Evolutionary conservation across 805 yeast species (phyloP), one percentile per base, ranked within the genome.

Genomic region (Dipodascus geniculatus): DNA sequence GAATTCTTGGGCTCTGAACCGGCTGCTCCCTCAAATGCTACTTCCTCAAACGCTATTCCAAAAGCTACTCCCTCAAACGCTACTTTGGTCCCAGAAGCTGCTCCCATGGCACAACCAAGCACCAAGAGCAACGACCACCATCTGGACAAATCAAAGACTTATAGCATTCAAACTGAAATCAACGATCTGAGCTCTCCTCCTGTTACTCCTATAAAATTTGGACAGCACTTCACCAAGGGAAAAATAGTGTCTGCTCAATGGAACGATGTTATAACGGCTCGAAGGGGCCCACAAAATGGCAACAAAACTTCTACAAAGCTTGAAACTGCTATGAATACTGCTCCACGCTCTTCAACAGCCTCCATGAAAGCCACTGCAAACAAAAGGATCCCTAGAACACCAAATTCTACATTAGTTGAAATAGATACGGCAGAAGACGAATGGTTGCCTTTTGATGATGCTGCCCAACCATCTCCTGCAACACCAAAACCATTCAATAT

Each of bases 1-100:
- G 65, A 62, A 22, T 62, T 61, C 60, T 82, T 82, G 6, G 86
- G 80, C 58, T 78, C 77, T 4, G 83, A 75, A 23, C 22, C 50
- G 33, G 28, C 23, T 22, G 20, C 50, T 2, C 48, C 48, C 2
- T 3, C n/a, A n/a, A 6, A 22, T 28, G n/a, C 47, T 20, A 42
- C 47, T 16, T 6, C 20, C 16, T 31, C 54, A 11, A 24, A 16
- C 3, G n/a, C 35, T 20, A 17, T 3, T 23, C 48, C 49, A 23
- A 23, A n/a, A 16, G 19, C 28, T n/a, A 23, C 28, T 19, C 28
- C 49, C 52, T 48, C 54, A 28, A 23, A 23, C 35, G 23, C 49
- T 9, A 14, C 56, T 50, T 19, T 23, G 48, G 20, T 14, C 6
- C 44, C 44, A 3, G 44, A 38, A 16, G 14, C 44, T 6, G 44